Percentiles rank a stretch among this genome's conserved stretches.
These are phyloP conservation scores for Aspergillus steynii DNA, from an alignment of 495 filamentous ascomycete species.

Conservation along the genomic window DNA sequence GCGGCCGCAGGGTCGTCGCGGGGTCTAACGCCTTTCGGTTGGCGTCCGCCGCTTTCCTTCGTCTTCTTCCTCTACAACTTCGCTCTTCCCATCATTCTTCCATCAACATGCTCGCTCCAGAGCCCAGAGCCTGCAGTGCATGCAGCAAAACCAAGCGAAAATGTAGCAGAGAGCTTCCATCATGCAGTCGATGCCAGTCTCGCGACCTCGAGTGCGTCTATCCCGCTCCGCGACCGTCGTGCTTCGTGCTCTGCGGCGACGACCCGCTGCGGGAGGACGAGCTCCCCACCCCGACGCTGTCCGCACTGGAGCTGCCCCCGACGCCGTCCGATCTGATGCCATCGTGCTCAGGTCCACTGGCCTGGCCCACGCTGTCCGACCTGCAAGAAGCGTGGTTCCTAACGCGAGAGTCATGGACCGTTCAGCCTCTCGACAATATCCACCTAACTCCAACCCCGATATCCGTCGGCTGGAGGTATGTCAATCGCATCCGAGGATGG, in stretches of 20 bases:
- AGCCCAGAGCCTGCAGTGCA: background rate
- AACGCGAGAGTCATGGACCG: background rate
- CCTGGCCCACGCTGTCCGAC: background rate
- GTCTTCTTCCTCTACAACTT: too few relatives aligned
- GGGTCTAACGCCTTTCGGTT: background rate
- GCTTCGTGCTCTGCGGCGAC: background rate
- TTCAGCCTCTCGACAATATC: background rate
- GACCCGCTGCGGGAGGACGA: background rate
- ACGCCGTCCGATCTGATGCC: background rate
- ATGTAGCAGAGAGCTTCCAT: background rate
- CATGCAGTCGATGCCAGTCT: background rate
- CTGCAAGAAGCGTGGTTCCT: background rate
- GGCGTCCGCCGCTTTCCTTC: too few relatives aligned
- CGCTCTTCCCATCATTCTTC: background rate
- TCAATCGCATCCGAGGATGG: background rate
- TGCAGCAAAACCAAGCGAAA: background rate
- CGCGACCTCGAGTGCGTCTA: background rate
- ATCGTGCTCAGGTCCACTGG: background rate
- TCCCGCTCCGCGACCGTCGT: background rate
- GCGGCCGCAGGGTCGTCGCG: too few relatives aligned
- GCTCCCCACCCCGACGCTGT: background rate
- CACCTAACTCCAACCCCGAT: background rate
- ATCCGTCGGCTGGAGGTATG: background rate
- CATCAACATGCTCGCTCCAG: background rate
- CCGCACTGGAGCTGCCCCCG: background rate